These are phyloP conservation scores for Rhizophora apiculata DNA, from an alignment of 345 rosid species.

Conservation along the genomic window DNA sequence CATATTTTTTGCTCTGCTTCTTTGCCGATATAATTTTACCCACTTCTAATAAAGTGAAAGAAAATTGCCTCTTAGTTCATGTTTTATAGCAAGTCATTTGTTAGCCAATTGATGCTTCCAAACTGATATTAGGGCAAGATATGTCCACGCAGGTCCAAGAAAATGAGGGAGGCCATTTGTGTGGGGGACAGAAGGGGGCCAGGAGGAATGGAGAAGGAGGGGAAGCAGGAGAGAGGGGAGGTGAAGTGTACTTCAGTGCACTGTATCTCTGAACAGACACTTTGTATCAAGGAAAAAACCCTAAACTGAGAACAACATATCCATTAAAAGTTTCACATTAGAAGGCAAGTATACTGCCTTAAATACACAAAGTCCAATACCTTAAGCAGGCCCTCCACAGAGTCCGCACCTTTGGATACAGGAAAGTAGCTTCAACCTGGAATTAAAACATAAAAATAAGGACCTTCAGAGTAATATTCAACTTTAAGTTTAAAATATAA, in stretches of 20 bases:
- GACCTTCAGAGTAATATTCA: constrained; percentile 1
- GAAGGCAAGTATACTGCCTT: background rate
- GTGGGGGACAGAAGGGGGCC: too few species aligned
- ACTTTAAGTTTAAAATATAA: background rate
- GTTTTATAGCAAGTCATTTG: too few species aligned
- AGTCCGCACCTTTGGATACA: constrained; percentile 74
- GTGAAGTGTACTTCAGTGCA: background rate
- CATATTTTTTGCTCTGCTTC: too few species aligned
- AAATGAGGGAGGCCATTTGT: too few species aligned
- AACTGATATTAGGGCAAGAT: too few species aligned
- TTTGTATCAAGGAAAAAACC: background rate
- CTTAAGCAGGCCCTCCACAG: constrained; percentile 78
- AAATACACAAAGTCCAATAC: constrained; percentile 27
- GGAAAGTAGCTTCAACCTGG: constrained; percentile 88
- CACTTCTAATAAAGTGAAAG: too few species aligned
- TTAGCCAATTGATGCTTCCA: too few species aligned
- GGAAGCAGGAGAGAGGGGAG: too few species aligned
- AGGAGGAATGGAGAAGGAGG: too few species aligned
- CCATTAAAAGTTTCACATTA: background rate
- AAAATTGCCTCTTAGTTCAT: too few species aligned
- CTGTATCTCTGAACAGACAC: background rate
- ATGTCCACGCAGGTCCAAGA: too few species aligned
- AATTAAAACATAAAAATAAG: constrained; percentile 4
- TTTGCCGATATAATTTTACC: too few species aligned
- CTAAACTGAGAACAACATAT: background rate